phyloP scores from a whole-genome alignment of 331 rosid genomes.

The Acacia pycnantha region DNA sequence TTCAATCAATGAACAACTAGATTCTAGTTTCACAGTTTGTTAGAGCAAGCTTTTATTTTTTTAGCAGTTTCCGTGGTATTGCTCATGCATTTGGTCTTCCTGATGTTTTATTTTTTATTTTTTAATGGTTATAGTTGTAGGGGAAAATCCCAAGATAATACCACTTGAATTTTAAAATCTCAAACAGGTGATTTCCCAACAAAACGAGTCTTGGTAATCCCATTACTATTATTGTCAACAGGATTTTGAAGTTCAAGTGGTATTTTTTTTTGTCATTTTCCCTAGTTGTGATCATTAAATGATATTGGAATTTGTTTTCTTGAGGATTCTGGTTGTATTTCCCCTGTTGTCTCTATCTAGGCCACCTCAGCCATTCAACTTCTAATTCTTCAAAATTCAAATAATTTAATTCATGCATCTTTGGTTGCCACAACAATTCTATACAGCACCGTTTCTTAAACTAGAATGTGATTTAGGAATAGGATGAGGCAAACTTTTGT shows the following conservation, averaged over 20 bases:
- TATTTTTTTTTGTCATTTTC: no score
- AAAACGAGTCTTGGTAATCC: no score
- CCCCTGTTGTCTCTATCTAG: neutral
- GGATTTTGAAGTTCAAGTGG: no score
- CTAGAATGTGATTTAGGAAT: neutral
- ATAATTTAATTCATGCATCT: neutral
- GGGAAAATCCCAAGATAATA: no score
- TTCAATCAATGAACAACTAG: constrained; percentile 15
- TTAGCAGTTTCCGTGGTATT: neutral
- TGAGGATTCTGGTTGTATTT: neutral
- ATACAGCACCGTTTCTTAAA: neutral
- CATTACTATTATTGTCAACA: no score
- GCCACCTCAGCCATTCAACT: neutral
- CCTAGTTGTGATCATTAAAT: neutral
- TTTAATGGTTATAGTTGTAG: neutral
- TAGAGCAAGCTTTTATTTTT: neutral
- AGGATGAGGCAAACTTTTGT: neutral
- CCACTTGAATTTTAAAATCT: no score
- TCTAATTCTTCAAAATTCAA: neutral
- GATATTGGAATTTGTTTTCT: neutral
- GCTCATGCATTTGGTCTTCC: neutral
- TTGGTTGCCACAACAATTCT: neutral
- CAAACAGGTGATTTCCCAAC: no score
- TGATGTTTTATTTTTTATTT: neutral
- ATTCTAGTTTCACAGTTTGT: neutral